Conservation (phyloP, 441 rosid species). For the Populus trichocarpa region DNA sequence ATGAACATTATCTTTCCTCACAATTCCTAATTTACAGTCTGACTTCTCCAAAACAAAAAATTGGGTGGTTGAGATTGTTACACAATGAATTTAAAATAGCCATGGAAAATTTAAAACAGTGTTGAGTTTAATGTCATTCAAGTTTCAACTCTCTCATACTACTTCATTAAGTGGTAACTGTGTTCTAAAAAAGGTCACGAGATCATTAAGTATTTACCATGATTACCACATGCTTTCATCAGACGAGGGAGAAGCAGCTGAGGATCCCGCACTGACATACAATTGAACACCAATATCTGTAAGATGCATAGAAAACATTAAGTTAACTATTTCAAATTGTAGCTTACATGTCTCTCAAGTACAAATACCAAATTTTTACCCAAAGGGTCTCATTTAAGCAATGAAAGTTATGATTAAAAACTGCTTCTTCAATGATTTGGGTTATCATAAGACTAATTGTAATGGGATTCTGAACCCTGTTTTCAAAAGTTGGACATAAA, state of each 20-base stretch:
- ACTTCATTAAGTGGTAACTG: not conserved
- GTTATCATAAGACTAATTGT: not conserved
- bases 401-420: not conserved
- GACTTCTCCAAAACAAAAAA: not conserved
- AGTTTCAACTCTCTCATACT: not conserved
- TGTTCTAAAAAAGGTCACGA: not conserved
- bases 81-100: not conserved
- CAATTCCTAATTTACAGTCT: not conserved
- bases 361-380: conserved; percentile 5
- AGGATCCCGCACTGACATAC: conserved; percentile 96
- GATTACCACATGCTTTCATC: conserved; percentile 60
- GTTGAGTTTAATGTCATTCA: not conserved
- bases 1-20: not conserved
- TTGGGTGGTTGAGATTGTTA: not conserved
- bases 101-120: not conserved
- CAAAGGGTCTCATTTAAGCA: not conserved
- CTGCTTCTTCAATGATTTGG: not conserved
- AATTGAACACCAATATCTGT: conserved; percentile 89
- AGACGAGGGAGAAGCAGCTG: conserved; percentile 76
- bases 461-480: not conserved
- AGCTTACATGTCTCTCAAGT: conserved; percentile 1
- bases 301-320: not conserved
- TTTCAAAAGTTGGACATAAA: not conserved
- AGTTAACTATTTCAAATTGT: not conserved
- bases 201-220: conserved; percentile 43